These are phyloP conservation scores for Mycena latifolia DNA, from an alignment of 768 basidiomycete species.

Conservation along the genomic window DNA sequence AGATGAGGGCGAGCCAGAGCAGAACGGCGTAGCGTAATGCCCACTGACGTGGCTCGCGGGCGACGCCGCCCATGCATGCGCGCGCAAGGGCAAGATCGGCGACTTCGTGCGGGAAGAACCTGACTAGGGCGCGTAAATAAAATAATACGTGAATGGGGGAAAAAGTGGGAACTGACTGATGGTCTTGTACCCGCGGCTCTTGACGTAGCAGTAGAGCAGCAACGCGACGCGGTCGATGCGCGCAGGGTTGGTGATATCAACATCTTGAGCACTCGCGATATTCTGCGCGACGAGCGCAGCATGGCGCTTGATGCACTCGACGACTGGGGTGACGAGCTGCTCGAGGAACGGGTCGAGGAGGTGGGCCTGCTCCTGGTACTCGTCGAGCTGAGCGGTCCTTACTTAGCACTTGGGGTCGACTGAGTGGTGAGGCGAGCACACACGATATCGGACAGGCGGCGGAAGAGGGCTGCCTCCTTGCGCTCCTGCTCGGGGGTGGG, in stretches of 20 bases:
- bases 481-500: conserved; percentile 58
- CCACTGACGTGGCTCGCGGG: conserved; percentile 71
- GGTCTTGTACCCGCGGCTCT: conserved; percentile 91
- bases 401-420: conserved; percentile 10
- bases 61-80: conserved; percentile 67
- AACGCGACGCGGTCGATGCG: conserved; percentile 67
- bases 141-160: conserved; percentile 30
- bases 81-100: conserved; percentile 84
- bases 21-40: conserved; percentile 85
- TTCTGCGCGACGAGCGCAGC: conserved; percentile 50
- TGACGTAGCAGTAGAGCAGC: conserved; percentile 85
- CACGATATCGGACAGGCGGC: conserved; percentile 65
- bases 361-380: conserved; percentile 94
- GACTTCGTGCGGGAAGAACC: conserved; percentile 95
- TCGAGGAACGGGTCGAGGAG: conserved; percentile 93
- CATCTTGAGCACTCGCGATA: conserved; percentile 40
- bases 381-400: conserved; percentile 69
- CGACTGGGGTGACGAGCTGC: conserved; percentile 79
- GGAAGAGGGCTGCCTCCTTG: conserved; percentile 54
- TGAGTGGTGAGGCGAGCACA: conserved; percentile 40
- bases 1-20: conserved; percentile 94
- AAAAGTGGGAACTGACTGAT: conserved; percentile 72
- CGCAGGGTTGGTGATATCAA: conserved; percentile 42
- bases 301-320: conserved; percentile 70
- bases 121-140: conserved; percentile 62